Base-by-base conservation (phyloP, 176 grass and related monocot genomes). In the Themeda triandra region DNA sequence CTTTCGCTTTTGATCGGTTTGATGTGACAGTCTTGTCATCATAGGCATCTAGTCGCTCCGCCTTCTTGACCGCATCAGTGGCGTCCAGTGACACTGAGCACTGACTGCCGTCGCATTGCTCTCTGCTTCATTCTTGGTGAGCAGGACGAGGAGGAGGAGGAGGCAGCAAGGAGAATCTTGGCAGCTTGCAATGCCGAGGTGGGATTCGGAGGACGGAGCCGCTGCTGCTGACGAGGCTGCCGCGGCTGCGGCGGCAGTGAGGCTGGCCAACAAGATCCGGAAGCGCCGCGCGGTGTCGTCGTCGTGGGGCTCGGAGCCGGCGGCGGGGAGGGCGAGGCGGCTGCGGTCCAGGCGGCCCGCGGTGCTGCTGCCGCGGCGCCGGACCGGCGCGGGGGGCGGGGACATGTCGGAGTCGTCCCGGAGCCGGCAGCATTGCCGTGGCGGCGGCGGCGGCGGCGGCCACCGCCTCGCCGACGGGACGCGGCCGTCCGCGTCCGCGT, bases 211-310 rank as follows among this genome's bases (percentile, higher is more conserved):
- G 70, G 83, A 71, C 2, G 72, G 44, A 40, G 76, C 1, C 8
- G 80, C 8, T 7, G 39, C 8, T 8, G 39, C 17, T 21, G 64
- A 42, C n/a, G 73, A 19, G 17, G 58, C 53, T 25, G 28, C 63
- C 1, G 45, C 70, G 0, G 33, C 33, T 1, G 63, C 78, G 0
- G 49, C 70, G 6, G 78, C 65, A 8, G 79, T 84, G 85, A 73
- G 66, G 76, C 42, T 82, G 36, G 37, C 66, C 59, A 74, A 56
- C 44, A 86, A 74, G 70, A 86, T 86, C 83, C 79, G 83, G 48
- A 94, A 94, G 80, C 84, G 83, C 69, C 78, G 88, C 45, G 78
- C 80, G 60, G 86, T 91, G 40, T 94, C 95, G 40, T 89, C 90
- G 72, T 92, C 95, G 54, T 84, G 87, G 15, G 79, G 81, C 4